Conservation (phyloP, 495 filamentous ascomycete genomes). For the Daldinia childiae region DNA sequence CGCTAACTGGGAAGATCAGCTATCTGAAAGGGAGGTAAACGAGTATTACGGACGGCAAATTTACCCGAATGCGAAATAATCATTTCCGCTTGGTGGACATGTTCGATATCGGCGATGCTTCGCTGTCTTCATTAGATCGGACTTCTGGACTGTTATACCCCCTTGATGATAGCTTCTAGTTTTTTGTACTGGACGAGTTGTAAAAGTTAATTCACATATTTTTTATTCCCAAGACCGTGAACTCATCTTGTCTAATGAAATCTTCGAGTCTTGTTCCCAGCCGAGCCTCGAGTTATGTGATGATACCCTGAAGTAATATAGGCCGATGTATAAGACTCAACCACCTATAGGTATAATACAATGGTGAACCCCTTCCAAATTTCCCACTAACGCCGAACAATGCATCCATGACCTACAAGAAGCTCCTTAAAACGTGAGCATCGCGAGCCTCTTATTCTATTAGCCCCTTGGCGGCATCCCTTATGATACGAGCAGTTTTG, state of each 20-base stretch:
- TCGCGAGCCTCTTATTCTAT: slow-evolving; percentile 27
- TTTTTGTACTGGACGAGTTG: neutral
- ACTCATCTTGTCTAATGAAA: slow-evolving; percentile 11
- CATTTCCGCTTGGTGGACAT: neutral
- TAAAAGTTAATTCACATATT: neutral
- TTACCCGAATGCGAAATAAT: neutral
- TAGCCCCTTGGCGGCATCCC: slow-evolving; percentile 69
- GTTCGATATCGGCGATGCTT: neutral
- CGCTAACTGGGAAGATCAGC: neutral
- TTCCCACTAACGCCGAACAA: slow-evolving; percentile 36
- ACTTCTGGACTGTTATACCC: neutral
- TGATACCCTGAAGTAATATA: slow-evolving; percentile 36
- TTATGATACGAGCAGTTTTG: slow-evolving; percentile 75
- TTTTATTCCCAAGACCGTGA: slow-evolving; percentile 2
- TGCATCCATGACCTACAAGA: slow-evolving; percentile 27
- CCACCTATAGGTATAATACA: slow-evolving; percentile 38
- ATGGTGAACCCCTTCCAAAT: slow-evolving; percentile 11
- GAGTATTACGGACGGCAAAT: slow-evolving; percentile 13
- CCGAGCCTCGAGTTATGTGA: slow-evolving; percentile 30
- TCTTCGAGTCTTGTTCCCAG: slow-evolving; percentile 5
- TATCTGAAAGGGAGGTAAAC: slow-evolving; percentile 19
- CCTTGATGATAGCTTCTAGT: neutral
- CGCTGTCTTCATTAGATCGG: neutral
- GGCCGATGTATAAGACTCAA: slow-evolving; percentile 16
- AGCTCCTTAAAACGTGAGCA: slow-evolving; percentile 1